Evolutionary conservation across 2,329 filamentous ascomycete species (phyloP).

Genomic region (Zopfia rhizophila): DNA sequence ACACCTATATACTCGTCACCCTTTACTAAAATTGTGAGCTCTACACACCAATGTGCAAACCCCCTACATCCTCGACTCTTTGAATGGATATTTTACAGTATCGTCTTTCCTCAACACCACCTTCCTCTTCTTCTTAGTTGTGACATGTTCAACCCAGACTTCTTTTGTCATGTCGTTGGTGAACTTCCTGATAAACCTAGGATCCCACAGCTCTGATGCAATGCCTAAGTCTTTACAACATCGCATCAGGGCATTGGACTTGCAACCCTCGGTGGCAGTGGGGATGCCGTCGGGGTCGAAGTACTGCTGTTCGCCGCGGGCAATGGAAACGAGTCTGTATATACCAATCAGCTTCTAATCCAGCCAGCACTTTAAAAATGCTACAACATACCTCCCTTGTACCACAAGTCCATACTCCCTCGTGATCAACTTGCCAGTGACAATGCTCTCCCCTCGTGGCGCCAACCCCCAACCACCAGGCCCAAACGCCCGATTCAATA

Average conservation of each 20-base stretch:
- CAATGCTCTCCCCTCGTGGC: conserved; percentile 83
- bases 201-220: conserved; percentile 96
- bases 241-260: conserved; percentile 96
- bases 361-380: not conserved
- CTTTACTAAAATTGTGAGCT: not conserved
- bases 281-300: conserved; percentile 91
- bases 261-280: conserved; percentile 94
- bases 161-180: conserved; percentile 79
- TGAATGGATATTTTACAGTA: conserved; percentile 72
- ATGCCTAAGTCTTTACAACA: conserved; percentile 98
- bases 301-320: conserved; percentile 93
- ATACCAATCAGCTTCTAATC: conserved; percentile 6
- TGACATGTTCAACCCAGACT: conserved; percentile 87
- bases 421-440: conserved; percentile 83
- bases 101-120: conserved; percentile 89
- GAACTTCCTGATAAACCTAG: conserved; percentile 85
- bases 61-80: conserved; percentile 57
- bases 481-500: conserved; percentile 90
- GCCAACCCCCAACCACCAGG: conserved; percentile 96
- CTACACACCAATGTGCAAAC: not conserved
- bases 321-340: conserved; percentile 84
- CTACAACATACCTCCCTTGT: conserved; percentile 78
- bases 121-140: conserved; percentile 89
- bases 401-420: conserved; percentile 93
- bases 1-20: conserved; percentile 1